Conservation (phyloP, 352 stramenopile species). For the Phytopythium delawarense region DNA sequence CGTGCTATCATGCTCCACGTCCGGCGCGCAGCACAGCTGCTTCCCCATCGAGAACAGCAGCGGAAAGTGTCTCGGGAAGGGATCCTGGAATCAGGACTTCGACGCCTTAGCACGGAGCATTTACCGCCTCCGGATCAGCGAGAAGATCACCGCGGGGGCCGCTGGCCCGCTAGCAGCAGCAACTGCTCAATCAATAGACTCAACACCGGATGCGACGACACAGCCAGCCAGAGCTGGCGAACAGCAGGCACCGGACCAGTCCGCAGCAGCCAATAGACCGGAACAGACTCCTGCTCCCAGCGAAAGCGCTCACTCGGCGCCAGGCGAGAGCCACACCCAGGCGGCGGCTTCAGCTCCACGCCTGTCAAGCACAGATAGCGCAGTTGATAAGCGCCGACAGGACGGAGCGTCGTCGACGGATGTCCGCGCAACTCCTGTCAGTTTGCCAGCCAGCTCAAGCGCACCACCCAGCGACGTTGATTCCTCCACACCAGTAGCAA, state of each 20-base stretch:
- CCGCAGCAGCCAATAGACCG: not conserved
- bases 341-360: not conserved
- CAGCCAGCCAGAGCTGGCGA: not conserved
- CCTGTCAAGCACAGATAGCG: not conserved
- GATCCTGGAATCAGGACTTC: slow-evolving; percentile 39
- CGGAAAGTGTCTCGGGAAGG: slow-evolving; percentile 39
- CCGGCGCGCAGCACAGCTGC: slow-evolving; percentile 33
- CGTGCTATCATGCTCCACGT: slow-evolving; percentile 35
- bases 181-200: not conserved
- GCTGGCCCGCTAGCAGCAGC: slow-evolving; percentile 3
- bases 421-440: not conserved
- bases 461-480: not conserved
- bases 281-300: not conserved
- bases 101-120: slow-evolving; percentile 19
- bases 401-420: not conserved
- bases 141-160: slow-evolving; percentile 9
- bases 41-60: slow-evolving; percentile 53
- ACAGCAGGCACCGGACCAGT: not conserved
- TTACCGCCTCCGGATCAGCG: slow-evolving; percentile 24
- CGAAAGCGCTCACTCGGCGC: not conserved
- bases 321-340: not conserved
- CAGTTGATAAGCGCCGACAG: not conserved
- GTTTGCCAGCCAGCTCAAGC: not conserved
- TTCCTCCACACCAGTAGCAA: not conserved
- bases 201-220: not conserved